Conservation (phyloP, 768 basidiomycete genomes). For the Galerina sulciceps region DNA sequence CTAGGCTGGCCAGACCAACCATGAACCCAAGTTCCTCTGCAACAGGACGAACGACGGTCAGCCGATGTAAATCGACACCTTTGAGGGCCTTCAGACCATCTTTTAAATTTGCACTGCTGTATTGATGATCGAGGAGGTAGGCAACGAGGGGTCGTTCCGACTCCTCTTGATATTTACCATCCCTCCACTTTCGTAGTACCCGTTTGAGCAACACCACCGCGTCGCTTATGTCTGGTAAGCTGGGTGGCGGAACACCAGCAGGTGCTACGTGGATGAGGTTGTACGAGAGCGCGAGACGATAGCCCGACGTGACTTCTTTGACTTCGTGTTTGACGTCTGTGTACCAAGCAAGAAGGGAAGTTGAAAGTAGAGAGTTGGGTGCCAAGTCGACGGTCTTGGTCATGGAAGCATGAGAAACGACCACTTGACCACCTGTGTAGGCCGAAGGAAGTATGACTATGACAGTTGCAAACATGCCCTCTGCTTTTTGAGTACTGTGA, state of each 20-base stretch:
- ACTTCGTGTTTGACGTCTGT: conserved; percentile 57
- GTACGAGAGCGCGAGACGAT: conserved; percentile 53
- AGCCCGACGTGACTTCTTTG: conserved; percentile 51
- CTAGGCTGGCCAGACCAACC: conserved; percentile 38
- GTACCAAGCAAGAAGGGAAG: conserved; percentile 52
- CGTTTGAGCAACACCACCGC: conserved; percentile 26
- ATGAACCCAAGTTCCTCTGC: conserved; percentile 36
- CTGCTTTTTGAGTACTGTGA: conserved; percentile 46
- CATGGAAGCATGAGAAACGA: conserved; percentile 40
- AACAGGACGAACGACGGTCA: conserved; percentile 33
- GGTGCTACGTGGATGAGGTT: conserved; percentile 48
- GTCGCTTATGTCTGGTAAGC: conserved; percentile 27
- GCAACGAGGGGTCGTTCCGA: conserved; percentile 23
- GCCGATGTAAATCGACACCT: conserved; percentile 39
- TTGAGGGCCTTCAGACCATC: conserved; percentile 33
- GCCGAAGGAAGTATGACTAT: conserved; percentile 50
- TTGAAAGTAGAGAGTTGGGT: conserved; percentile 30
- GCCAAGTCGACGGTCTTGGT: conserved; percentile 41
- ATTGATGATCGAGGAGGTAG: conserved; percentile 32
- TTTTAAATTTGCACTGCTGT: conserved; percentile 24
- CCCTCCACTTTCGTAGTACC: conserved; percentile 42
- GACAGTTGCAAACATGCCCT: conserved; percentile 57
- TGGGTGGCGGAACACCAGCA: conserved; percentile 28
- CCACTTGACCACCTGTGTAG: conserved; percentile 50
- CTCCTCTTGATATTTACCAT: conserved; percentile 19